Evolutionary conservation across 306 rosid genomes (phyloP).

Genomic region (Acacia crassicarpa): DNA sequence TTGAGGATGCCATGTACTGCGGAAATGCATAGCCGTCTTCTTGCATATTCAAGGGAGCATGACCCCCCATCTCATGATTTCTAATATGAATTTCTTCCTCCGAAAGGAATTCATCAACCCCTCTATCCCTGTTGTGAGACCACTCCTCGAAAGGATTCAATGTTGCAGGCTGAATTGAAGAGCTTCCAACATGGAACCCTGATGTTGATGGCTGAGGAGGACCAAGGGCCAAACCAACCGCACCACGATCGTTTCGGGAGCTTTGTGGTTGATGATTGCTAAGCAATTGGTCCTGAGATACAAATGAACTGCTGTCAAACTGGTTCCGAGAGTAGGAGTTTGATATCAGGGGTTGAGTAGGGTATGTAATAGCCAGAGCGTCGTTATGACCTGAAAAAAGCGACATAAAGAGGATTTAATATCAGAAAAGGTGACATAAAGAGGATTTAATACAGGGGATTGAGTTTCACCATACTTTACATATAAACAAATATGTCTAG

Average conservation of each 20-base stretch:
- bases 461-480: conserved; percentile 1
- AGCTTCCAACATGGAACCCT: conserved; percentile 55
- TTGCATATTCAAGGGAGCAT: conserved; percentile 52
- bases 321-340: conserved; percentile 63
- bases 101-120: conserved; percentile 77
- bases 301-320: conserved; percentile 51
- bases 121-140: conserved; percentile 77
- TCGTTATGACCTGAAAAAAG: conserved; percentile 62
- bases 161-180: conserved; percentile 56
- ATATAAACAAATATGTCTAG: conserved; percentile 9
- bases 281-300: conserved; percentile 58
- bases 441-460: neutral
- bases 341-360: conserved; percentile 50
- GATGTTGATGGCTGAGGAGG: conserved; percentile 76
- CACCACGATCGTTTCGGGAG: conserved; percentile 45
- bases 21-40: conserved; percentile 66
- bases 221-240: conserved; percentile 82
- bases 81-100: conserved; percentile 92
- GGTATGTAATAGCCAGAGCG: conserved; percentile 49
- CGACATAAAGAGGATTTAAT: neutral
- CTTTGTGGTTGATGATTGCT: conserved; percentile 53
- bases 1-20: conserved; percentile 61
- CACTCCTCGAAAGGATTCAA: conserved; percentile 82
- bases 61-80: conserved; percentile 92
- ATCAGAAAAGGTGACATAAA: conserved; percentile 21